phyloP scores from a whole-genome alignment of 208 protist species.

The Tetramitus jugosus region DNA sequence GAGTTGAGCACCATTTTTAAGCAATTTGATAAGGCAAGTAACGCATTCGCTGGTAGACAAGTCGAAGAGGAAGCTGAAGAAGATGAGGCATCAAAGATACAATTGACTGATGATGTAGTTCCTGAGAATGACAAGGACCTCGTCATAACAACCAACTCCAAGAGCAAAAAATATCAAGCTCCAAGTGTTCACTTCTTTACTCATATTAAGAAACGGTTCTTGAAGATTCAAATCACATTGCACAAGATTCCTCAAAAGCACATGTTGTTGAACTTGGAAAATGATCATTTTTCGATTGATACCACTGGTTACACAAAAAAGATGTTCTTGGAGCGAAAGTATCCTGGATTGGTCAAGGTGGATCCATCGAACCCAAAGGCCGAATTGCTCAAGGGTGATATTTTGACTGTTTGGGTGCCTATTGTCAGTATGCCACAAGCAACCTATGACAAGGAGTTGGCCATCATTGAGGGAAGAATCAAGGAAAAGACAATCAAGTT shows the following conservation, averaged over 20 bases:
- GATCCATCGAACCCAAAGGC: neutral
- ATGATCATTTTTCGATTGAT: neutral
- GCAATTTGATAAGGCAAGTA: no score
- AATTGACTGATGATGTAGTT: no score
- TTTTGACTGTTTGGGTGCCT: neutral
- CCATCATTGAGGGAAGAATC: neutral
- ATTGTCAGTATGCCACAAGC: neutral
- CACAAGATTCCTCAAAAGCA: constrained; percentile 10
- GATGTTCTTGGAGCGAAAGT: neutral
- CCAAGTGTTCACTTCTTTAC: no score
- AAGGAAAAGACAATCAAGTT: neutral
- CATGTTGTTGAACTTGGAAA: neutral
- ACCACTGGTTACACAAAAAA: neutral
- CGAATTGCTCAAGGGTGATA: neutral
- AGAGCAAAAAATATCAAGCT: no score
- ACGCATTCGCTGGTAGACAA: no score
- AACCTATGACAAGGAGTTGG: neutral
- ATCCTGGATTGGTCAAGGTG: neutral
- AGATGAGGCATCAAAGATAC: no score
- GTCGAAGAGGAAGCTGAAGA: no score
- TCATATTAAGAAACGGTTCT: no score
- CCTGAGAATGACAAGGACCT: no score
- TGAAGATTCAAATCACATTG: neutral
- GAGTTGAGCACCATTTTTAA: no score
- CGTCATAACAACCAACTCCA: no score